Evolutionary conservation across 2,329 filamentous ascomycete genomes (phyloP).

Genomic region (Exserohilum turcica): DNA sequence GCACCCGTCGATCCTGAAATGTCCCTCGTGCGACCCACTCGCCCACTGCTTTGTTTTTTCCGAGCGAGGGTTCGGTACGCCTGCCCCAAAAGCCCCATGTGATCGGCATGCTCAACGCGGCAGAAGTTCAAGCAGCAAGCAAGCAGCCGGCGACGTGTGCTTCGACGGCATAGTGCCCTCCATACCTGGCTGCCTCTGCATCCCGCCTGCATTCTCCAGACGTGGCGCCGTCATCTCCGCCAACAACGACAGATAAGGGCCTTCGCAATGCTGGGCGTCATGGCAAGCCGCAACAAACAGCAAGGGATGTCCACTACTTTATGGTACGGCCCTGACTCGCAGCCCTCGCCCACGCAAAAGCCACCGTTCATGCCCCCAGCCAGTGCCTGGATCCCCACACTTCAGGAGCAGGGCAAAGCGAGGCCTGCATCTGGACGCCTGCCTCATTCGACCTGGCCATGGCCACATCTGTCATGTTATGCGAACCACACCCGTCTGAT

Average conservation of each 20-base stretch:
- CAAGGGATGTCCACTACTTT: slow-evolving; percentile 10
- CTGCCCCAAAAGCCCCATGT: slow-evolving; percentile 10
- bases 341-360: slow-evolving; percentile 8
- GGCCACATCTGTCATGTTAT: slow-evolving; percentile 7
- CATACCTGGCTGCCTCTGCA: slow-evolving; percentile 15
- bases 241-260: slow-evolving; percentile 12
- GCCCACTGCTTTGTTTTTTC: slow-evolving; percentile 4
- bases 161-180: slow-evolving; percentile 25
- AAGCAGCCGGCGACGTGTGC: slow-evolving; percentile 11
- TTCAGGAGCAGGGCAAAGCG: background rate
- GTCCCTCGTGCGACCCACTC: background rate
- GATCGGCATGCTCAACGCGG: slow-evolving; percentile 24
- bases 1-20: slow-evolving; percentile 3
- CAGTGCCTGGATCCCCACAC: slow-evolving; percentile 27
- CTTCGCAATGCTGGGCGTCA: slow-evolving; percentile 16
- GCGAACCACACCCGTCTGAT: slow-evolving; percentile 8
- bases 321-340: slow-evolving; percentile 19
- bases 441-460: slow-evolving; percentile 11
- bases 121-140: slow-evolving; percentile 10
- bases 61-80: slow-evolving; percentile 7
- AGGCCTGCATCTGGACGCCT: slow-evolving; percentile 19
- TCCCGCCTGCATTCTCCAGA: slow-evolving; percentile 22
- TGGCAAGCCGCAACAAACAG: background rate
- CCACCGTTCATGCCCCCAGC: slow-evolving; percentile 20
- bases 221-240: slow-evolving; percentile 25